A percentile compares a stretch with the other conserved stretches of the same genome.
Conservation (phyloP, 805 yeast genomes). For the Kluyveromyces nonfermentans region DNA sequence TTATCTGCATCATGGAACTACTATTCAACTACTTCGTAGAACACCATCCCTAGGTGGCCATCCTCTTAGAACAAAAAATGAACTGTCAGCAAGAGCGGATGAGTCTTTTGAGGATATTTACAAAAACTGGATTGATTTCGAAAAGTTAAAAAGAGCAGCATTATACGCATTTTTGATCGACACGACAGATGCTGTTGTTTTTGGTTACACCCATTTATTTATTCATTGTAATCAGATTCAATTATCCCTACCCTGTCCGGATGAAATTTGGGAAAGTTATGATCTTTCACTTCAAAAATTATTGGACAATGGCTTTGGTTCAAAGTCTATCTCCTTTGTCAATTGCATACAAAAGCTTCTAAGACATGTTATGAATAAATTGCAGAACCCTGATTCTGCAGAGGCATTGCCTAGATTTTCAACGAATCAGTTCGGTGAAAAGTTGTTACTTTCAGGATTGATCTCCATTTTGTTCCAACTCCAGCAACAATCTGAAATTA, state of each 20-base stretch:
- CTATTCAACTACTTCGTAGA: conserved; percentile 67
- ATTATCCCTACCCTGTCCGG: conserved; percentile 54
- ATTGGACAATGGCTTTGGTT: conserved; percentile 19
- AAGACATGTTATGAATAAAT: conserved; percentile 35
- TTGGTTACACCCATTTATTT: conserved; percentile 58
- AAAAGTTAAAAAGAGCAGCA: conserved; percentile 67
- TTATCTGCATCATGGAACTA: conserved; percentile 79
- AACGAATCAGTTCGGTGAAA: conserved; percentile 49
- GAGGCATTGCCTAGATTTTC: background rate
- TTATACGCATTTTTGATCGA: conserved; percentile 77
- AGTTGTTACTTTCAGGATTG: conserved; percentile 57
- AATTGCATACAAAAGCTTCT: conserved; percentile 48
- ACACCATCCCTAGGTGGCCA: conserved; percentile 71
- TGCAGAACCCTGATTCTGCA: conserved; percentile 5
- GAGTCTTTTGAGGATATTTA: conserved; percentile 22
- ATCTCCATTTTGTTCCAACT: conserved; percentile 60
- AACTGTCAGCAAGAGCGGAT: conserved; percentile 15
- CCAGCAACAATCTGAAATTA: conserved; percentile 49
- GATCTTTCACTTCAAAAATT: conserved; percentile 17
- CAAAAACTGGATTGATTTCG: conserved; percentile 66
- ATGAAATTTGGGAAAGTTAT: conserved; percentile 45
- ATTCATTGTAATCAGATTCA: conserved; percentile 51
- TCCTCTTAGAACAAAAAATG: conserved; percentile 33
- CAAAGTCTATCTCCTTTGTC: conserved; percentile 38
- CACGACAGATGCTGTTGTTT: conserved; percentile 66